These are phyloP conservation scores for Scleroderma bovista DNA, from an alignment of 768 basidiomycete genomes.

Conservation along the genomic window DNA sequence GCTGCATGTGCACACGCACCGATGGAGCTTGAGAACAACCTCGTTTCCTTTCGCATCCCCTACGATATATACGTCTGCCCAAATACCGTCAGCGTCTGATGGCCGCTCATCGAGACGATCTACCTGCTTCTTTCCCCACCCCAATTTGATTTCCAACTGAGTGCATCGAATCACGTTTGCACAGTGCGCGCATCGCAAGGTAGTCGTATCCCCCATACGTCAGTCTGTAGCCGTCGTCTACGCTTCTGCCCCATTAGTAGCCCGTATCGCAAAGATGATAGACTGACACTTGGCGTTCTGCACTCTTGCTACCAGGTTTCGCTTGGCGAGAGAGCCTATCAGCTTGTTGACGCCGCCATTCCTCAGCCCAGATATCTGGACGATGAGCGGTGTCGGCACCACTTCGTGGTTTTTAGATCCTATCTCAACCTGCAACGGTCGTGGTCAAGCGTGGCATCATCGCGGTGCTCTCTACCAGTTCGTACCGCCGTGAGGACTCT, in stretches of 20 bases:
- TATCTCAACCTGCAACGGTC: constrained; percentile 74
- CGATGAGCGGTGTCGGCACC: constrained; percentile 84
- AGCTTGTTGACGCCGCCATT: constrained; percentile 93
- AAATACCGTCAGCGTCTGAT: constrained; percentile 6
- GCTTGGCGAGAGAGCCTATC: constrained; percentile 84
- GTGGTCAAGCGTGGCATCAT: constrained; percentile 2
- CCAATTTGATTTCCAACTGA: constrained; percentile 98
- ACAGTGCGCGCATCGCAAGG: constrained; percentile 88
- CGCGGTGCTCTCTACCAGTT: neutral
- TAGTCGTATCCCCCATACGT: constrained; percentile 99
- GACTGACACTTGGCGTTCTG: constrained; percentile 86
- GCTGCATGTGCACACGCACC: constrained; percentile 40
- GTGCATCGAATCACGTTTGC: constrained; percentile 80
- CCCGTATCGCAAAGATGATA: neutral
- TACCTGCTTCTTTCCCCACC: constrained; percentile 96
- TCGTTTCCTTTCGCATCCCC: constrained; percentile 79
- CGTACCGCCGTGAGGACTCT: constrained; percentile 89
- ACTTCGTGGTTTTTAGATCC: constrained; percentile 98
- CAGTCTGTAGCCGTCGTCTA: constrained; percentile 95
- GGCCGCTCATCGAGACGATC: constrained; percentile 12
- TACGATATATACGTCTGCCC: constrained; percentile 77
- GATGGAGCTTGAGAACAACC: constrained; percentile 90
- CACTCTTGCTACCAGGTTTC: constrained; percentile 83
- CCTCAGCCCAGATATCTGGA: constrained; percentile 85
- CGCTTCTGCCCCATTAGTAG: constrained; percentile 10